Evolutionary conservation across 805 yeast species (phyloP).

Genomic region (Wickerhamiella dianesei): DNA sequence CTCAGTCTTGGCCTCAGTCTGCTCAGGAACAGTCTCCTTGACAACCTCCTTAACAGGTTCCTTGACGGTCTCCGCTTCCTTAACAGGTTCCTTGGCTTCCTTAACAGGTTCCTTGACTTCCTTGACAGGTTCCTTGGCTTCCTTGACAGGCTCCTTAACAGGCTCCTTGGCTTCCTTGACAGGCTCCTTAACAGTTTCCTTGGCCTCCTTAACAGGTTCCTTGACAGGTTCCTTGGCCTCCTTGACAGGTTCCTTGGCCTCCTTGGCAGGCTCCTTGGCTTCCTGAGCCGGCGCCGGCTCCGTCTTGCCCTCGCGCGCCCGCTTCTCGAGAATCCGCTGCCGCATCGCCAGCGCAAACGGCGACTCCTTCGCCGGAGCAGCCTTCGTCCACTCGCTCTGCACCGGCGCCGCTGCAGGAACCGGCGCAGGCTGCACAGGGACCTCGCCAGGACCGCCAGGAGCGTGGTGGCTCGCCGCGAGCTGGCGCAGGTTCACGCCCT

Average conservation of each 20-base stretch:
- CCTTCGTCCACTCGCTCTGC: conserved; percentile 1
- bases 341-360: not conserved
- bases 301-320: not conserved
- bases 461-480: not conserved
- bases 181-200: too few species aligned
- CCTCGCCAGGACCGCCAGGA: not conserved
- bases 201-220: too few species aligned
- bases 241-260: conserved; percentile 9
- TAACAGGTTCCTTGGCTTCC: not conserved
- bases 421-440: not conserved
- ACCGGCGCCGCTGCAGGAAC: conserved; percentile 2
- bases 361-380: not conserved
- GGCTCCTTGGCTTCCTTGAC: too few species aligned
- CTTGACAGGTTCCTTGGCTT: conserved; percentile 2
- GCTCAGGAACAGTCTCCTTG: not conserved
- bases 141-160: not conserved
- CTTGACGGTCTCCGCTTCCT: too few species aligned
- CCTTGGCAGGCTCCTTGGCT: conserved; percentile 3
- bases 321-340: conserved; percentile 1
- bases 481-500: conserved; percentile 6
- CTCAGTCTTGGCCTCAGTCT: conserved; percentile 3
- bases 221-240: too few species aligned
- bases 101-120: not conserved
- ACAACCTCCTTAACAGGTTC: not conserved
- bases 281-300: not conserved